Base-by-base conservation (phyloP, 1,139 yeast species). In the Candida gigantensis region DNA sequence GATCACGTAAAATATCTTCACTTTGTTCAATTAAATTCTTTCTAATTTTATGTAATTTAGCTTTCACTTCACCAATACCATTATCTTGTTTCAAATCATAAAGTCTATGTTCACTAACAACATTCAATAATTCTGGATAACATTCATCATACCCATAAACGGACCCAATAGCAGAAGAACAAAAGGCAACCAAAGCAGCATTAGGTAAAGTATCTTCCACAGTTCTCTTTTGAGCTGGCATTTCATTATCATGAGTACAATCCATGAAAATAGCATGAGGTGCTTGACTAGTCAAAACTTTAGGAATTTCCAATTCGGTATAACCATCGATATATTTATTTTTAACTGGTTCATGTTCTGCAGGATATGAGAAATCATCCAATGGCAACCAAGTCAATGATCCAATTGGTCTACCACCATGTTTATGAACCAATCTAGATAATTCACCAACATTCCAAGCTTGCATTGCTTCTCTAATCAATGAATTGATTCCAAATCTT, bases 261-360 rank as follows among this genome's bases (percentile, higher is more conserved):
- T 92, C 98, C 97, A 92, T 90, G 52, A 92, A 85, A 51, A 92
- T 69, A 0, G 97, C 96, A 61, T 89, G 97, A 3, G 96, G 95
- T 10, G 82, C 80, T 29, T 82, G 77, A 6, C 80, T 68, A 1
- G 80, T 72, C 36, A 87, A 72, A 10, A 80, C 70, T 47, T 73
- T 75, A 3, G 92, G 90, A 34, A 84, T 71, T 41, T 79, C 79
- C 42, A 83, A 62, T 54, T 82, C 87, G 3, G 69, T 54, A 35
- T 53, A 55, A 10, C 84, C 75, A 5, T 64, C 68, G n/a, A 58
- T 40, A 35, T 41, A 68, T 52, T 42, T 59, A 45, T 35, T 52
- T 43, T 41, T 49, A 43, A 41, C 35, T 0, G 77, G 74, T 32
- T 68, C 72, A 15, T 63, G 46, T 18, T 60, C 61, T 1, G 84